Evolutionary conservation across 441 rosid genomes (phyloP).

Genomic region (Erodium texanum): DNA sequence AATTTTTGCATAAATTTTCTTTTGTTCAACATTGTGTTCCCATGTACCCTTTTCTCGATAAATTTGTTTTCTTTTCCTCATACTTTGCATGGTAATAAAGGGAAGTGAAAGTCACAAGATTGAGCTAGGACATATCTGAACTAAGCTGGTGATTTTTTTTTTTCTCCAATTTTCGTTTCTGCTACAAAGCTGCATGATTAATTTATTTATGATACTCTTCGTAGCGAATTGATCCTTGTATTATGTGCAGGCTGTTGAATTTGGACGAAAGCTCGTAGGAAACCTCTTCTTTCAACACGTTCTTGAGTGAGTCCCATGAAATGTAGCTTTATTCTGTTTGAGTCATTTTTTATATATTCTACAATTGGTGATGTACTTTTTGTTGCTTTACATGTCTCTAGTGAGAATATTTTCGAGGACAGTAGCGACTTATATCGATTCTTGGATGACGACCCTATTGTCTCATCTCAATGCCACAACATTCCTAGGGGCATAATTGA

Average conservation of each 20-base stretch:
- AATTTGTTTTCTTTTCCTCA: no score
- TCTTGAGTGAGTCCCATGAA: constrained; percentile 48
- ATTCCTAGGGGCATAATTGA: constrained; percentile 72
- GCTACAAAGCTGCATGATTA: not conserved
- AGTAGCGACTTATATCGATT: constrained; percentile 73
- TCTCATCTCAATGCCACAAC: constrained; percentile 74
- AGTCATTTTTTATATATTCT: constrained; percentile 14
- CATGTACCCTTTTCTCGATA: no score
- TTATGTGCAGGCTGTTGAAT: constrained; percentile 57
- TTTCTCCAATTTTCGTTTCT: not conserved
- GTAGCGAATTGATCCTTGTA: not conserved
- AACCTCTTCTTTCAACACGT: constrained; percentile 65
- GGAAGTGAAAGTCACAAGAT: no score
- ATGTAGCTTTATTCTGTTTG: constrained; percentile 6
- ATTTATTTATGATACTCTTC: not conserved
- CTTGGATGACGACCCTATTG: constrained; percentile 57
- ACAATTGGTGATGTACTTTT: constrained; percentile 9
- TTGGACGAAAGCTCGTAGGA: constrained; percentile 67
- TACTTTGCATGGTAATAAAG: no score
- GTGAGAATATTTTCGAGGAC: constrained; percentile 81
- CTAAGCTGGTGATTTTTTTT: not conserved
- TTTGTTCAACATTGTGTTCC: no score
- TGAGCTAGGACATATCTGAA: not conserved
- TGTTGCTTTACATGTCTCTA: constrained; percentile 23
- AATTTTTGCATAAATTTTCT: not conserved